Evolutionary conservation across 2,329 filamentous ascomycete species (phyloP).

Genomic region (Sporothrix globosa): DNA sequence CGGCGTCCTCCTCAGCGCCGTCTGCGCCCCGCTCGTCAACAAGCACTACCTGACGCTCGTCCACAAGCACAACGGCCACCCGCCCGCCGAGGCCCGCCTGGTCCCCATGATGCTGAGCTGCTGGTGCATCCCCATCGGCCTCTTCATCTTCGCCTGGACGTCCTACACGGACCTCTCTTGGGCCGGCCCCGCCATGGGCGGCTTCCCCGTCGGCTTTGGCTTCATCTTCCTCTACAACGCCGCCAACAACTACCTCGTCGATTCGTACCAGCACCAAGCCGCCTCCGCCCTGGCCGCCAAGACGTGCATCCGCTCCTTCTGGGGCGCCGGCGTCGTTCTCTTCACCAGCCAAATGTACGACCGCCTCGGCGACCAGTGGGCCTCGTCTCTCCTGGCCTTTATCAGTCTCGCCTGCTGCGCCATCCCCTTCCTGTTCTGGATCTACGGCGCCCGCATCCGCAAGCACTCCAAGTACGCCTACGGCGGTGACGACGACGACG

Average conservation of each 20-base stretch:
- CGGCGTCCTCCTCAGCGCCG: constrained; percentile 67
- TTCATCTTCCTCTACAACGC: constrained; percentile 85
- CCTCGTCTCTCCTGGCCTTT: constrained; percentile 71
- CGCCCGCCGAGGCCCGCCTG: constrained; percentile 75
- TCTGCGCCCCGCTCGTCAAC: constrained; percentile 74
- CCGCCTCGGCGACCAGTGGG: constrained; percentile 75
- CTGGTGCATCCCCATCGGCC: constrained; percentile 67
- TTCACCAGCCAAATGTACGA: constrained; percentile 83
- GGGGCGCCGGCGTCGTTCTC: constrained; percentile 75
- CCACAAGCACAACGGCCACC: constrained; percentile 67
- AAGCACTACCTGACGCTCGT: constrained; percentile 73
- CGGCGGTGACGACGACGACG: constrained; percentile 56
- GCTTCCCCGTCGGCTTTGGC: constrained; percentile 73
- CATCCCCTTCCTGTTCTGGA: constrained; percentile 84
- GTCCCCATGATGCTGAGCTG: constrained; percentile 81
- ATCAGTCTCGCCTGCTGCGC: constrained; percentile 75
- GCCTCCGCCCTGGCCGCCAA: constrained; percentile 81
- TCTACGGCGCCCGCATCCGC: constrained; percentile 72
- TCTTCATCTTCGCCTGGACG: constrained; percentile 57
- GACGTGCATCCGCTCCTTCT: constrained; percentile 77
- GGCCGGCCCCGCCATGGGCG: constrained; percentile 72
- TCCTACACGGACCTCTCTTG: constrained; percentile 68
- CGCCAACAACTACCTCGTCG: constrained; percentile 72
- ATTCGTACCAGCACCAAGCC: constrained; percentile 70
- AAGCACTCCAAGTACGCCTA: constrained; percentile 74